Base-by-base conservation (phyloP, 148 eudicot species). In the Dianthus caryophyllus region DNA sequence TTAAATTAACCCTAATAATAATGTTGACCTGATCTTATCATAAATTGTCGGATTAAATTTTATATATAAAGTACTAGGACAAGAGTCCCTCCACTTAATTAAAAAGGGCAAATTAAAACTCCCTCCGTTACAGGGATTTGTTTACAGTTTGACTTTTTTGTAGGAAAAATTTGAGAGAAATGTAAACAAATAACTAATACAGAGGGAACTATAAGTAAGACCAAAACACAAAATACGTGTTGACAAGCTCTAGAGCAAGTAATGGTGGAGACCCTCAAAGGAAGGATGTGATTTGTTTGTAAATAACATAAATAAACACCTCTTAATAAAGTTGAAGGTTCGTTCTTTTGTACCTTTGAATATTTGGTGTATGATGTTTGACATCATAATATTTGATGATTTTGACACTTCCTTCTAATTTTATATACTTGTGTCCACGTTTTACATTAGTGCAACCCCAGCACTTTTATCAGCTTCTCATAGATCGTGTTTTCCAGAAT, bases 341-440 rank as follows among this genome's bases (percentile, higher is more conserved):
- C n/a, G n/a, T n/a, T n/a, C n/a, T n/a, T 1, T 53, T 16, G 12
- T 58, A 30, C 18, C 17, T 54, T 26, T 54, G 59, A 54, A 54
- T 54, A 25, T 54, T 24, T 25, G n/a, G n/a, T 25, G 54, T 46
- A 16, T 65, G 57, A 29, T 65, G 55, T 20, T 25, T 12, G 16
- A 66, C 25, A 20, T 47, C n/a, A n/a, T n/a, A n/a, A 51, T 49
- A 30, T 31, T 16, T 31, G 20, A 65, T 66, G 76, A 73, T 49
- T 58, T 49, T 31, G 71, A 73, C 61, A 33, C 20, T 18, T 6
- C 17, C 18, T 15, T 33, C 52, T n/a, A n/a, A n/a, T n/a, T n/a
- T n/a, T n/a, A 24, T 18, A 59, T n/a, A 59, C 66, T 16, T 5
- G 66, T 8, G 8, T 1, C 71, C 76, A 73, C 71, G 76, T 58